Evolutionary conservation across 192 early-diverging fungal species (phyloP).

Genomic region (Dispira simplex): DNA sequence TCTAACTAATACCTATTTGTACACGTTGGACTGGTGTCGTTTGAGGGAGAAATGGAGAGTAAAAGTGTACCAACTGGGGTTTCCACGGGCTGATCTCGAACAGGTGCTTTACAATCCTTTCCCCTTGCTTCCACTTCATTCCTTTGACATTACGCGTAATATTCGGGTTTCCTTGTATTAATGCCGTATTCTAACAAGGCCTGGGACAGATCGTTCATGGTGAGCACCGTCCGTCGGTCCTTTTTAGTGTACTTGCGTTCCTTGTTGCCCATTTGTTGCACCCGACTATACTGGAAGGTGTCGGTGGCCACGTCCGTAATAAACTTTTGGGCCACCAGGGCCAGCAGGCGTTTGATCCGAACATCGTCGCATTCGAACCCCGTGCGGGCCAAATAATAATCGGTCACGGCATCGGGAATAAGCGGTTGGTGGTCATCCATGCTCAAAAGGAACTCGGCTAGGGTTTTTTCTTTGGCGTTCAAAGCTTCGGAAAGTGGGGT

Average conservation of each 20-base stretch:
- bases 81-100: too few species aligned
- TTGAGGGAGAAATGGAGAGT: too few species aligned
- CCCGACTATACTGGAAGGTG: slow-evolving; percentile 53
- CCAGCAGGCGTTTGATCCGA: slow-evolving; percentile 47
- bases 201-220: slow-evolving; percentile 82
- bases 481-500: too few species aligned
- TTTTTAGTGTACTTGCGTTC: slow-evolving; percentile 31
- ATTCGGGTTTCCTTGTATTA: slow-evolving; percentile 91
- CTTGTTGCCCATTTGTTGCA: slow-evolving; percentile 36
- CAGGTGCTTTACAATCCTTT: too few species aligned
- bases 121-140: too few species aligned
- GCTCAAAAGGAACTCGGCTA: slow-evolving; percentile 73
- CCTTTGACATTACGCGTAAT: slow-evolving; percentile 40
- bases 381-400: slow-evolving; percentile 65
- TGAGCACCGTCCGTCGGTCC: slow-evolving; percentile 77
- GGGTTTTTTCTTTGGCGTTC: slow-evolving; percentile 39
- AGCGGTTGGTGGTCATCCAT: slow-evolving; percentile 34
- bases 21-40: too few species aligned
- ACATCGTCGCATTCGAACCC: slow-evolving; percentile 56
- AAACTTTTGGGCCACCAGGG: slow-evolving; percentile 63
- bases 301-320: slow-evolving; percentile 59
- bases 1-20: too few species aligned
- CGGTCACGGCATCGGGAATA: slow-evolving; percentile 88
- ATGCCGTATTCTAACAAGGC: slow-evolving; percentile 88
- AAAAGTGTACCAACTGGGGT: too few species aligned